These are phyloP conservation scores for Trapa bicornis DNA, from an alignment of 345 rosid genomes.

Conservation along the genomic window DNA sequence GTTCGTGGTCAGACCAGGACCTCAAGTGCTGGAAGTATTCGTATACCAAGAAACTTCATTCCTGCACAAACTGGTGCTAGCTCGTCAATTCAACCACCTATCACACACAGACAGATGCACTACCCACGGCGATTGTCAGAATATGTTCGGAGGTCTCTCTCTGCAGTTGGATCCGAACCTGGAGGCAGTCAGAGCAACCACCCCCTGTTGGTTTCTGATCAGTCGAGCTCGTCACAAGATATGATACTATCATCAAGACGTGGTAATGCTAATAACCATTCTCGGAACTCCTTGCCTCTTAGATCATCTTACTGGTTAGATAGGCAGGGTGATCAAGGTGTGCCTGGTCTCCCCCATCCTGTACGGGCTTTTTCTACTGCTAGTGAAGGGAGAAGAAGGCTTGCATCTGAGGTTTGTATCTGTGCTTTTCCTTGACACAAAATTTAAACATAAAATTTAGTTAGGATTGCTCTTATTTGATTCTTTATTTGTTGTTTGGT, in stretches of 20 bases:
- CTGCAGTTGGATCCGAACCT: constrained; percentile 37
- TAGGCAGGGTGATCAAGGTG: constrained; percentile 54
- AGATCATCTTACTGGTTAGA: constrained; percentile 46
- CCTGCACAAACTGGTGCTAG: constrained; percentile 35
- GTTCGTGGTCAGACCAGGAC: constrained; percentile 23
- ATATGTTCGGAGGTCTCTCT: constrained; percentile 53
- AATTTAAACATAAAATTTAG: background rate
- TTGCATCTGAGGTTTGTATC: constrained; percentile 65
- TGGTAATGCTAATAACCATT: constrained; percentile 21
- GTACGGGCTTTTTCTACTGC: constrained; percentile 42
- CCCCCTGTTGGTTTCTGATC: constrained; percentile 21
- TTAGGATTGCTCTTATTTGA: background rate
- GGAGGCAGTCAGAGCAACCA: constrained; percentile 32
- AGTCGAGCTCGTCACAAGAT: constrained; percentile 32
- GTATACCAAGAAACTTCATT: constrained; percentile 35
- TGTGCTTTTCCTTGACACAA: background rate
- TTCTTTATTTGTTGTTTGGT: background rate
- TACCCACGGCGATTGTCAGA: constrained; percentile 59
- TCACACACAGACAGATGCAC: constrained; percentile 39
- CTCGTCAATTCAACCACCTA: constrained; percentile 33
- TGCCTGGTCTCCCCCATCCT: constrained; percentile 39
- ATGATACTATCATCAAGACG: constrained; percentile 32
- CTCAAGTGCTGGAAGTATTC: constrained; percentile 16
- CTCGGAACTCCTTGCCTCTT: constrained; percentile 32
- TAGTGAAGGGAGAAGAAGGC: constrained; percentile 65